A percentile compares a stretch with the other conserved stretches of the same genome.
phyloP scores from a whole-genome alignment of 257 asterid genomes.

The Ophiorrhiza pumila region DNA sequence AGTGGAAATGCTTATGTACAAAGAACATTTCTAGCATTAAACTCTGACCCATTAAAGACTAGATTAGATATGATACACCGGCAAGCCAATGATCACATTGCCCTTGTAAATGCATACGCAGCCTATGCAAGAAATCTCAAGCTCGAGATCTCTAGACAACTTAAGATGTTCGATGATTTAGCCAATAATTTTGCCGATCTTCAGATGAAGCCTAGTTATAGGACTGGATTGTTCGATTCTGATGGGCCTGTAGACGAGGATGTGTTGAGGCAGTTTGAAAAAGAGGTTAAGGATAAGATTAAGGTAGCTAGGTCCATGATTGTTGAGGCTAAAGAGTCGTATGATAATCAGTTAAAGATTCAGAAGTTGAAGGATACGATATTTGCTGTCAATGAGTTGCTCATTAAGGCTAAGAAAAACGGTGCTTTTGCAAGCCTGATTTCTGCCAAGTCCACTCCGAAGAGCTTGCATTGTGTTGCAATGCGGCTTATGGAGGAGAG shows the following conservation, averaged over 20 bases:
- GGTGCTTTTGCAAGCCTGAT: slow-evolving; percentile 82
- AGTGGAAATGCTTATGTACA: slow-evolving; percentile 59
- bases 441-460: slow-evolving; percentile 93
- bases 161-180: slow-evolving; percentile 82
- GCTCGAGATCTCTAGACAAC: slow-evolving; percentile 80
- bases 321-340: slow-evolving; percentile 81
- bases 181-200: slow-evolving; percentile 71
- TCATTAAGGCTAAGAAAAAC: slow-evolving; percentile 83
- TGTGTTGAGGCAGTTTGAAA: slow-evolving; percentile 86
- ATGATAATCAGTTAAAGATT: slow-evolving; percentile 91
- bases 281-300: slow-evolving; percentile 93
- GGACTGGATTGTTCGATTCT: slow-evolving; percentile 61
- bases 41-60: slow-evolving; percentile 82
- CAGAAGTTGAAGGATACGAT: slow-evolving; percentile 93
- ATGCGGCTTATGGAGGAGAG: slow-evolving; percentile 98
- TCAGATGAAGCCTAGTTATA: slow-evolving; percentile 59
- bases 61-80: slow-evolving; percentile 72
- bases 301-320: slow-evolving; percentile 85
- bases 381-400: slow-evolving; percentile 89
- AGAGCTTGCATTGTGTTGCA: slow-evolving; percentile 97
- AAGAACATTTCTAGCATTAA: slow-evolving; percentile 62
- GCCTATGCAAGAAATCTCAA: slow-evolving; percentile 90
- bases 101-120: slow-evolving; percentile 82
- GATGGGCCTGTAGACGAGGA: slow-evolving; percentile 87
- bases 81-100: slow-evolving; percentile 83